Base-by-base conservation (phyloP, 352 stramenopile genomes). In the Pythium myriotylum region DNA sequence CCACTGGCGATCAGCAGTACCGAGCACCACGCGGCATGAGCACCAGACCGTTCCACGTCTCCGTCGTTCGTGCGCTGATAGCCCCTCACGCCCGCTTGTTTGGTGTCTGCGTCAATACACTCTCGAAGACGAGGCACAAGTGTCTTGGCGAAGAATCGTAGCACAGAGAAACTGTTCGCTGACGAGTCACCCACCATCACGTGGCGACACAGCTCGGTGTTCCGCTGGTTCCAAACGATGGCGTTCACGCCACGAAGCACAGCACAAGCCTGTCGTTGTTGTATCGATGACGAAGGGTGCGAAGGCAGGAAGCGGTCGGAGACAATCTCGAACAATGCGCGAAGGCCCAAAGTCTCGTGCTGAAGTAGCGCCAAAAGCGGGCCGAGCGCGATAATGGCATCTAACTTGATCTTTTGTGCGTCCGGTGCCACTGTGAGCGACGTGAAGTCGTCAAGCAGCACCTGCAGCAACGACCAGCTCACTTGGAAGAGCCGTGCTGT, bases 401-500 rank as follows among this genome's bases (percentile, higher is more conserved):
- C 65, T 50, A 86, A 59, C n/a, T 68, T 59, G 50, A 81, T 48
- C 51, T 75, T 76, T 16, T 71, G 59, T 22, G 72, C 76, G 19
- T 67, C 52, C 24, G 47, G n/a, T 17, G 54, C 53, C 7, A 50
- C 45, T 5, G 67, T 67, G n/a, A 70, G 29, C 19, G 46, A 33
- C 13, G 68, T 61, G 52, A 86, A 86, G 16, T 73, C 77, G 32
- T 87, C 76, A 0, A 91, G 55, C 19, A 88, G 43, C 32, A 85
- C 74, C 26, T 86, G 74, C 4, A 89, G 72, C 32, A 91, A 48
- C 43, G 75, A 77, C 77, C 77, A 89, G 53, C 79, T 87, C n/a
- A 89, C 65, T 50, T 85, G 74, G 50, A 87, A 87, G 14, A 91
- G 59, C 19, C 55, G 49, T 3, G 19, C 40, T 1, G 43, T 40